Base-by-base conservation (phyloP, 2,329 filamentous ascomycete species). In the Pseudogymnoascus sp. region DNA sequence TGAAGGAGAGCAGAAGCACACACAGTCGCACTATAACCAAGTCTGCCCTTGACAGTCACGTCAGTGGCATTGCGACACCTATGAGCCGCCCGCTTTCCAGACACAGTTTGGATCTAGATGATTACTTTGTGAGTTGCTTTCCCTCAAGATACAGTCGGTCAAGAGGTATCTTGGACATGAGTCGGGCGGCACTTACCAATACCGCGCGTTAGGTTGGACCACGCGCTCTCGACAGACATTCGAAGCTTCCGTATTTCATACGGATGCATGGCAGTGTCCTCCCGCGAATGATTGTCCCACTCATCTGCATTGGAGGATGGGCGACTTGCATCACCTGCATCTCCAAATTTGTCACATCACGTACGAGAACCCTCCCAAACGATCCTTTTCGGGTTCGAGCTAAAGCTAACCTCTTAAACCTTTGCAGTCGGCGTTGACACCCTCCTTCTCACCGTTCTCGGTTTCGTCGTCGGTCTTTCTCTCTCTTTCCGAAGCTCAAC, bases 391-490 rank as follows among this genome's bases (percentile, higher is more conserved):
- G n/a, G 65, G 61, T 47, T 61, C 64, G 47, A 67, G 64, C 19
- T 59, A 65, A 29, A n/a, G n/a, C n/a, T n/a, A n/a, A n/a, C n/a
- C 29, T 53, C 44, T 63, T 62, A 63, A 65, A 10, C 61, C 59
- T 33, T 53, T 59, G 14, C 44, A 71, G 67, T 87, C 16, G 81
- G 80, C 53, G 85, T 92, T 66, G 81, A 82, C 71, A 85, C 80
- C n/a, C 81, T 91, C 33, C 79, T 92, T 19, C 80, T 93, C 62
- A 92, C 89, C 1, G 85, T 93, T 61, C 82, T 89, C 50, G 89
- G 89, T 87, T 92, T 93, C 77, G 87, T 93, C 65, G 88, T 93
- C 73, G 86, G 86, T 82, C 77, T 93, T 64, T 83, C 86, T n/a
- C 80, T 93, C 35, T 91, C 88, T 1, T 91, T 93, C 77, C 85